These are phyloP conservation scores for Xylaria sp. DNA, from an alignment of 2,329 filamentous ascomycete genomes.

Conservation along the genomic window DNA sequence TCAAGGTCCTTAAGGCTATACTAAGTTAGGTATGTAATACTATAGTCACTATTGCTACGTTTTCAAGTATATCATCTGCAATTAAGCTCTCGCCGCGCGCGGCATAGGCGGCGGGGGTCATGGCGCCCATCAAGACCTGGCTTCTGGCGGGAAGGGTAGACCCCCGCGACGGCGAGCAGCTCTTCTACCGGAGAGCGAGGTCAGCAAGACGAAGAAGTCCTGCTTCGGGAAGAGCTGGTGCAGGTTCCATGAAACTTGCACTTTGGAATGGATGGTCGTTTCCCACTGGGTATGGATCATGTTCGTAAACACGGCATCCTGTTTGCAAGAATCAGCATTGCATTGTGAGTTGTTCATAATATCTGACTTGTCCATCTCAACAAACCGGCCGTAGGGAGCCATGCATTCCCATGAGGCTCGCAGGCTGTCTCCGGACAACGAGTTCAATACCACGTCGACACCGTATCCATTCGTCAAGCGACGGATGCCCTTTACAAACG, in stretches of 20 bases:
- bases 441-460: not conserved
- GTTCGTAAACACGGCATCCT: conserved; percentile 2
- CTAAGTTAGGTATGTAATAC: conserved; percentile 19
- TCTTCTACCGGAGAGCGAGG: conserved; percentile 6
- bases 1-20: conserved; percentile 38
- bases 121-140: conserved; percentile 15
- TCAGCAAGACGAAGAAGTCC: conserved; percentile 4
- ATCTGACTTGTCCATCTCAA: not conserved
- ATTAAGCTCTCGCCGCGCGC: conserved; percentile 14
- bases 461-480: not conserved
- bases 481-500: not conserved
- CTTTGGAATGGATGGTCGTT: conserved; percentile 6
- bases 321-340: not conserved
- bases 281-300: conserved; percentile 3
- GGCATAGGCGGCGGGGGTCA: conserved; percentile 17
- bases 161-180: conserved; percentile 3
- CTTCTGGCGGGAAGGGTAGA: conserved; percentile 13
- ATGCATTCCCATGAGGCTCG: not conserved
- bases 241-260: not conserved
- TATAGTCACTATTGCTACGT: conserved; percentile 12
- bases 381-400: not conserved
- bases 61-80: conserved; percentile 16
- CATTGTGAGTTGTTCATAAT: not conserved
- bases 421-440: not conserved
- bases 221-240: not conserved